Evolutionary conservation across 2,329 filamentous ascomycete genomes (phyloP).

Genomic region (Nigrospora oryzae): DNA sequence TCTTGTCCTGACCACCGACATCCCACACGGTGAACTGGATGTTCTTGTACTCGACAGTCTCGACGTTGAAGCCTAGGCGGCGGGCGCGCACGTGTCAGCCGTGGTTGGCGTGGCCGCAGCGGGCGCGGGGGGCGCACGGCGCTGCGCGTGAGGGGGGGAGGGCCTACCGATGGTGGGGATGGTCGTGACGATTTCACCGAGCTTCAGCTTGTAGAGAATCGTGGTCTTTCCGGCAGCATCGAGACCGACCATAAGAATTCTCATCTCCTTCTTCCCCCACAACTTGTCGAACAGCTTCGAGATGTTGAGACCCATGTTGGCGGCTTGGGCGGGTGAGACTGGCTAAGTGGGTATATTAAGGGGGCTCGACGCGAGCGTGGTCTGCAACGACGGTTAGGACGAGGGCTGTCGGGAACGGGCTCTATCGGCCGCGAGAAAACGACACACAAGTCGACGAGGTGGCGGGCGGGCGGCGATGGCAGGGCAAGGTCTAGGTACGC

Average conservation of each 20-base stretch:
- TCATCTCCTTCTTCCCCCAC: conserved; percentile 99
- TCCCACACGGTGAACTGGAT: conserved; percentile 99
- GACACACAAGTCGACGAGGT: too few relatives aligned
- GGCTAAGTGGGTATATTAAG: conserved; percentile 17
- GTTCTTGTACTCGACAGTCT: conserved; percentile 99
- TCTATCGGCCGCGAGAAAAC: too few relatives aligned
- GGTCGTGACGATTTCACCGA: conserved; percentile 97
- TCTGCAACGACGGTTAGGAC: not conserved
- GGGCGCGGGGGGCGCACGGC: not conserved
- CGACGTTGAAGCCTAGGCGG: conserved; percentile 86
- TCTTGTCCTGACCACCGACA: conserved; percentile 99
- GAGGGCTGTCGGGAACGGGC: too few relatives aligned
- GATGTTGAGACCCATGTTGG: conserved; percentile 95
- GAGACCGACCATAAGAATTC: conserved; percentile 99
- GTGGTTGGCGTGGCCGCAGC: not conserved
- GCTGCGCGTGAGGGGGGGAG: conserved; percentile 1
- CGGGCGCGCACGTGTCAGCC: not conserved
- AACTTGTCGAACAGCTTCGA: conserved; percentile 94
- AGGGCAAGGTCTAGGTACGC: too few relatives aligned
- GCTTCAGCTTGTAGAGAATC: conserved; percentile 99
- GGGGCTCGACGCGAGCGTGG: conserved; percentile 1
- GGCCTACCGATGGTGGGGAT: conserved; percentile 91
- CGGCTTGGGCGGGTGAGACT: conserved; percentile 32
- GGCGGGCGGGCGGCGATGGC: too few relatives aligned
- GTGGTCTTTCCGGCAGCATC: conserved; percentile 99